Conservation (phyloP, 257 asterid genomes). For the Solanum appendiculatum region DNA sequence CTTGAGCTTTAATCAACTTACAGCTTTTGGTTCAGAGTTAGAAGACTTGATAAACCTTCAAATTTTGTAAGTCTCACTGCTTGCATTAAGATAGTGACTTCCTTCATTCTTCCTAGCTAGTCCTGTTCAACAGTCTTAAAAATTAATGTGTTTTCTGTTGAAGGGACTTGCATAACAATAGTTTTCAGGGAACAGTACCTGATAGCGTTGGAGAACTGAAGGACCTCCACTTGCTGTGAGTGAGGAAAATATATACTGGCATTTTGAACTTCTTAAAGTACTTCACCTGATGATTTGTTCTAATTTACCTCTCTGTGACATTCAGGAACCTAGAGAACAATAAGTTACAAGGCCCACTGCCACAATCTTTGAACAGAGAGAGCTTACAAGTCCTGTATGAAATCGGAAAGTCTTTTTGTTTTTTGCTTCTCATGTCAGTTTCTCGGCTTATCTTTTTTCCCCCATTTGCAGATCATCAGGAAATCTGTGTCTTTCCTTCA, state of each 20-base stretch:
- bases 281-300: not conserved
- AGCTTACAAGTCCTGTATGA: slow-evolving; percentile 64
- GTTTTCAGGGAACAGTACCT: slow-evolving; percentile 70
- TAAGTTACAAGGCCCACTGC: slow-evolving; percentile 86
- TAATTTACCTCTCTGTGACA: slow-evolving; percentile 3
- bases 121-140: not conserved
- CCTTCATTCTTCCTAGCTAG: not conserved
- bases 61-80: slow-evolving; percentile 59
- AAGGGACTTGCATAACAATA: slow-evolving; percentile 87
- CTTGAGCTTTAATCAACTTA: slow-evolving; percentile 79
- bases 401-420: not conserved
- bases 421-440: not conserved
- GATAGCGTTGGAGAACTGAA: slow-evolving; percentile 66
- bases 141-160: not conserved
- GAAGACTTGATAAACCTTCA: slow-evolving; percentile 76
- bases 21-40: slow-evolving; percentile 77
- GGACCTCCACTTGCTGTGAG: slow-evolving; percentile 77
- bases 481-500: slow-evolving; percentile 75
- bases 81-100: not conserved
- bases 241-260: not conserved
- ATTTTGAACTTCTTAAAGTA: not conserved
- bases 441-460: not conserved
- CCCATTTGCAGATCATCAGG: slow-evolving; percentile 57
- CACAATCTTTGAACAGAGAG: slow-evolving; percentile 60
- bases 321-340: slow-evolving; percentile 79